A percentile compares a stretch with the other conserved stretches of the same genome.
These are phyloP conservation scores for Tilletia caries DNA, from an alignment of 1,284 basidiomycete species.

Conservation along the genomic window DNA sequence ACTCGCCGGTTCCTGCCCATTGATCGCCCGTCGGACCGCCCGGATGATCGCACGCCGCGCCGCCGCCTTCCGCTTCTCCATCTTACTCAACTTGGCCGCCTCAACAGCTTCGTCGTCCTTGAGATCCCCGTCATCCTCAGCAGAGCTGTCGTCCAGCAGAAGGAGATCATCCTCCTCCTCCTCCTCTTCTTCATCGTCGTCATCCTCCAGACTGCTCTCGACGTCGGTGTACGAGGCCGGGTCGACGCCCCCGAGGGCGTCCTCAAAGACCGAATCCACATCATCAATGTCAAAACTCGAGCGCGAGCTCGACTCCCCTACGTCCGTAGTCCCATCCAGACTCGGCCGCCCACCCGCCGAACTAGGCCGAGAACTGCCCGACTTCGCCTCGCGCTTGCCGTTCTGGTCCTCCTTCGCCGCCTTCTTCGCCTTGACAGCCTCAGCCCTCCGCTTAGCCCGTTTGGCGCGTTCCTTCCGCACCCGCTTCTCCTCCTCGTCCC, in stretches of 20 bases:
- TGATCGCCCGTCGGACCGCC: slow-evolving; percentile 42
- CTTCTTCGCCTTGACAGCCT: slow-evolving; percentile 4
- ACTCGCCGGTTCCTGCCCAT: slow-evolving; percentile 30
- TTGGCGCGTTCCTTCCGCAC: slow-evolving; percentile 9
- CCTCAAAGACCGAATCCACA: slow-evolving; percentile 10
- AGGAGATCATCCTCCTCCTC: slow-evolving; percentile 24
- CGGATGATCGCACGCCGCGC: slow-evolving; percentile 40
- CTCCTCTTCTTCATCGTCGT: slow-evolving; percentile 22
- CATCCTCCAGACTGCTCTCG: neutral
- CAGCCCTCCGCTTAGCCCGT: slow-evolving; percentile 12
- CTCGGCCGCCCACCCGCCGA: neutral
- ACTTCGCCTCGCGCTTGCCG: neutral
- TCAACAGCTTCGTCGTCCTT: slow-evolving; percentile 24
- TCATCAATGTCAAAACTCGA: neutral
- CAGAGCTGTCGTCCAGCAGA: slow-evolving; percentile 20
- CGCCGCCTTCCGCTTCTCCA: slow-evolving; percentile 35
- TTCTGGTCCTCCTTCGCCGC: neutral
- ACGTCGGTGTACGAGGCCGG: slow-evolving; percentile 3
- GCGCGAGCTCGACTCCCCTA: neutral
- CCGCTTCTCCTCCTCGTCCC: slow-evolving; percentile 35
- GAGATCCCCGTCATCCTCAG: slow-evolving; percentile 16
- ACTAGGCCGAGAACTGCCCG: neutral
- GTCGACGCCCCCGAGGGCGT: neutral
- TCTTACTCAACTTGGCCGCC: slow-evolving; percentile 27
- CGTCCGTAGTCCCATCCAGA: slow-evolving; percentile 1